Percentiles rank a stretch among this genome's conserved stretches.
Conservation (phyloP, 2,329 filamentous ascomycete species). For the Xylariaceae sp. region DNA sequence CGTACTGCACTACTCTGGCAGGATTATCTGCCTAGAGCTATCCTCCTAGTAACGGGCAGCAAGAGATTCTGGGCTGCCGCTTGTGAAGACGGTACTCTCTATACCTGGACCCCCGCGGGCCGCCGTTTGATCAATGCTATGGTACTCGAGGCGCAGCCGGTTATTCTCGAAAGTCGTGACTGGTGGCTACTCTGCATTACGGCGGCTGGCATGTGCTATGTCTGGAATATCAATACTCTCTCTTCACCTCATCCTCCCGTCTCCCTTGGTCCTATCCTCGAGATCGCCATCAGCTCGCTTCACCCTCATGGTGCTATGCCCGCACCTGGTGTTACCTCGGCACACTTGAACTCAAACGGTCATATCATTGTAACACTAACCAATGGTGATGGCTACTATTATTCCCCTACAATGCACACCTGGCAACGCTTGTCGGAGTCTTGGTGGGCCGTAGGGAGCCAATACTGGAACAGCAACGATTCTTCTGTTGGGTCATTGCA, state of each 20-base stretch:
- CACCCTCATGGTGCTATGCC: conserved; percentile 76
- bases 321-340: conserved; percentile 86
- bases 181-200: conserved; percentile 92
- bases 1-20: conserved; percentile 87
- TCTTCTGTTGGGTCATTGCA: conserved; percentile 84
- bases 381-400: conserved; percentile 93
- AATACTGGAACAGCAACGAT: conserved; percentile 99
- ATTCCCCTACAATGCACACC: conserved; percentile 81
- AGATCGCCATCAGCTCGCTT: conserved; percentile 81
- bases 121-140: conserved; percentile 84
- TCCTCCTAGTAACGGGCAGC: conserved; percentile 91
- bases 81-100: conserved; percentile 89
- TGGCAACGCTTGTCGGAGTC: conserved; percentile 97
- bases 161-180: conserved; percentile 89
- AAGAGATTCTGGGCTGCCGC: conserved; percentile 90
- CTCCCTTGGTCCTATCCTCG: conserved; percentile 86
- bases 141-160: conserved; percentile 88
- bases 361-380: conserved; percentile 88
- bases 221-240: conserved; percentile 90
- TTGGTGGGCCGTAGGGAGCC: conserved; percentile 97
- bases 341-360: conserved; percentile 87
- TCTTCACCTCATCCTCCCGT: conserved; percentile 87
- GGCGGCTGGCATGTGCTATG: conserved; percentile 85
- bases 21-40: conserved; percentile 85
- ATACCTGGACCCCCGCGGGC: conserved; percentile 92